Evolutionary conservation across 1,139 yeast species (phyloP).

Genomic region (Insectozyma bohioensis): DNA sequence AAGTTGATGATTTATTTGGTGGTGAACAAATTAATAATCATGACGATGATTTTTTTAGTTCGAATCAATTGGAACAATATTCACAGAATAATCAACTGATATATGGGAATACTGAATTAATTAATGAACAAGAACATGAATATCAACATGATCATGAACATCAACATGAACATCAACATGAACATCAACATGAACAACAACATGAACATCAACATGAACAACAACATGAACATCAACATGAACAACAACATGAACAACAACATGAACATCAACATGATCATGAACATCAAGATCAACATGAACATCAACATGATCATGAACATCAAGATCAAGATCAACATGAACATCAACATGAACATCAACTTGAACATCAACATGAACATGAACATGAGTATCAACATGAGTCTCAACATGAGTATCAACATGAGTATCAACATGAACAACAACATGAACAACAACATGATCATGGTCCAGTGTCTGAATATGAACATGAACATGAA

Average conservation of each 20-base stretch:
- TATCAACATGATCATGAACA: too few relatives aligned
- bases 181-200: conserved; percentile 1
- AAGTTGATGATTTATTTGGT: neutral
- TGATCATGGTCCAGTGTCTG: too few relatives aligned
- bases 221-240: neutral
- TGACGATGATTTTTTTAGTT: conserved; percentile 1
- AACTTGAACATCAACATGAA: too few relatives aligned
- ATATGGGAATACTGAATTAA: too few relatives aligned
- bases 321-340: conserved; percentile 2
- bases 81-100: neutral
- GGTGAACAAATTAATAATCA: neutral
- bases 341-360: neutral
- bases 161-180: too few relatives aligned
- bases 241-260: too few relatives aligned
- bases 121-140: neutral
- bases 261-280: too few relatives aligned
- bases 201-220: conserved; percentile 1
- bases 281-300: neutral
- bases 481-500: neutral
- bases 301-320: neutral
- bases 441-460: neutral
- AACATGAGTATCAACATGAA: neutral
- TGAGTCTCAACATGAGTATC: too few relatives aligned
- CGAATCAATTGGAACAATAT: neutral
- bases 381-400: neutral